A percentile compares a stretch with the other conserved stretches of the same genome.
These are phyloP conservation scores for Microcos paniculata DNA, from an alignment of 345 rosid species.

Conservation along the genomic window DNA sequence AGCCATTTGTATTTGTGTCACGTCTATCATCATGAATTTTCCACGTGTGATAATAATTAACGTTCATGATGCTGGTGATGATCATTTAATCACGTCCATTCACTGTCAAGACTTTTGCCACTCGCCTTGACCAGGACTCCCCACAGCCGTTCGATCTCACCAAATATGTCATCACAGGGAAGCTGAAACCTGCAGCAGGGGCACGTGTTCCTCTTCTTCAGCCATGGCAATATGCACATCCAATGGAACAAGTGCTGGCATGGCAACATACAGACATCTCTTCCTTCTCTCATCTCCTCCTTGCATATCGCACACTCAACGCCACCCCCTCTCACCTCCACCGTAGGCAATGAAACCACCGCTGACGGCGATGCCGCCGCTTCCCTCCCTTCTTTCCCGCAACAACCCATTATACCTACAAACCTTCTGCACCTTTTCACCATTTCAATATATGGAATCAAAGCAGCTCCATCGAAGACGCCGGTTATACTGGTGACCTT, in stretches of 20 bases:
- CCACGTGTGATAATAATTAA: constrained; percentile 8
- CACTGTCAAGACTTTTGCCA: constrained; percentile 11
- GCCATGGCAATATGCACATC: constrained; percentile 86
- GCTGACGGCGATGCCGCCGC: constrained; percentile 58
- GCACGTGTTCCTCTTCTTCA: constrained; percentile 77
- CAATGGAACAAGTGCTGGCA: constrained; percentile 89
- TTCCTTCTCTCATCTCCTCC: constrained; percentile 80
- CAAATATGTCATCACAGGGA: constrained; percentile 74
- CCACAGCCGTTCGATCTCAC: constrained; percentile 92
- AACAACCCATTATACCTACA: constrained; percentile 39
- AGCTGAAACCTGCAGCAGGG: constrained; percentile 89
- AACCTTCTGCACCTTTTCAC: constrained; percentile 65
- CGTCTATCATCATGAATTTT: not conserved
- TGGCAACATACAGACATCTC: constrained; percentile 83
- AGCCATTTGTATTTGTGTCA: not conserved
- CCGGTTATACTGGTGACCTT: constrained; percentile 38
- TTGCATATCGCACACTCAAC: constrained; percentile 74
- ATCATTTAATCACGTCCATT: not conserved
- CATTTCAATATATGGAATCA: constrained; percentile 64
- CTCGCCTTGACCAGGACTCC: constrained; percentile 37
- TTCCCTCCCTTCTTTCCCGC: constrained; percentile 41
- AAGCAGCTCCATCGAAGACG: constrained; percentile 48
- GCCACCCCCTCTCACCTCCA: constrained; percentile 41
- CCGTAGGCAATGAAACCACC: constrained; percentile 64
- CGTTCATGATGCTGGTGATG: too few species aligned